phyloP scores from a whole-genome alignment of 2,329 filamentous ascomycete genomes.

The Venturia nashicola region DNA sequence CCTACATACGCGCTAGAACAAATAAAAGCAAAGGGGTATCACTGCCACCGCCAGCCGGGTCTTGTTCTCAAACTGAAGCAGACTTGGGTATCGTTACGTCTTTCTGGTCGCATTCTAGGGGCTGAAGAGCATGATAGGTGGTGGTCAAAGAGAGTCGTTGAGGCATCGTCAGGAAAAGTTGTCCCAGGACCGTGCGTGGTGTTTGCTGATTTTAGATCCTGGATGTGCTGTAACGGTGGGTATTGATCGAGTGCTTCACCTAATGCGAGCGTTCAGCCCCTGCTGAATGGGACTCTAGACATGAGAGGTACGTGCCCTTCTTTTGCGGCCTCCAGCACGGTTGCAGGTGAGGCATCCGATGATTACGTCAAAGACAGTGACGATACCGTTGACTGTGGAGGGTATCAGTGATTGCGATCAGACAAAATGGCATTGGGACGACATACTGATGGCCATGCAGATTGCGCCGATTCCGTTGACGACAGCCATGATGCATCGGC shows the following conservation, averaged over 20 bases:
- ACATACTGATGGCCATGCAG: slow-evolving; percentile 48
- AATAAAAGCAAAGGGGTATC: not conserved
- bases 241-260: slow-evolving; percentile 2
- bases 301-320: slow-evolving; percentile 6
- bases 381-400: slow-evolving; percentile 38
- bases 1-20: not conserved
- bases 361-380: slow-evolving; percentile 52
- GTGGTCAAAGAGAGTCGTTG: not conserved
- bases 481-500: slow-evolving; percentile 54
- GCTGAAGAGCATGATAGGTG: not conserved
- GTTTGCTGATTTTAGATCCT: not conserved
- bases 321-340: slow-evolving; percentile 16
- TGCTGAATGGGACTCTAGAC: not conserved
- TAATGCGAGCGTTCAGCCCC: slow-evolving; percentile 3
- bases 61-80: not conserved
- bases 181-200: not conserved
- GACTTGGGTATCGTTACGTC: not conserved
- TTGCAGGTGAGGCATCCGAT: slow-evolving; percentile 49
- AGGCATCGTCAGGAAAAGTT: not conserved
- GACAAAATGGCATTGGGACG: not conserved
- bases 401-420: not conserved
- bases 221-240: slow-evolving; percentile 2
- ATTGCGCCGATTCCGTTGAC: slow-evolving; percentile 54
- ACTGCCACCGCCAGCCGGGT: not conserved
- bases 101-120: not conserved